These are phyloP conservation scores for Tricholoma bakamatsutake DNA, from an alignment of 768 basidiomycete genomes.

Conservation along the genomic window DNA sequence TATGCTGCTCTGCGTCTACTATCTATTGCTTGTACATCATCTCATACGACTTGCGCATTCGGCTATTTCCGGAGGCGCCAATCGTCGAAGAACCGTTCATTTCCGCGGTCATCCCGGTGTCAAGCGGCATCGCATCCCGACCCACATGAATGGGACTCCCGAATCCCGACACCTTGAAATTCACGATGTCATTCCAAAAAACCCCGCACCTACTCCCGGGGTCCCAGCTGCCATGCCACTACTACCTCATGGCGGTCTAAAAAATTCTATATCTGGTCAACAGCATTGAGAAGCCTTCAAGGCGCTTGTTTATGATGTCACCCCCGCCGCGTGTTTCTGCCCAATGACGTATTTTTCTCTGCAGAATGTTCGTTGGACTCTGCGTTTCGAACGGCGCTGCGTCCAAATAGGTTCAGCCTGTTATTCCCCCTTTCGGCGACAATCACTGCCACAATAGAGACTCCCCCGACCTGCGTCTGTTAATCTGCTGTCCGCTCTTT, in stretches of 20 bases:
- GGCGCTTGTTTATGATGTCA: not conserved
- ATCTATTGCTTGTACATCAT: too few species aligned
- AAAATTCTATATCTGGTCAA: not conserved
- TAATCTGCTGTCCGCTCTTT: not conserved
- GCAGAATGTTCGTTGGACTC: not conserved
- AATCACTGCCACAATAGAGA: not conserved
- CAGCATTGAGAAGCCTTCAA: not conserved
- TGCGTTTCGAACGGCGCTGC: not conserved
- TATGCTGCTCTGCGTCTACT: too few species aligned
- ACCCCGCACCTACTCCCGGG: not conserved
- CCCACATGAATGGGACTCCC: not conserved
- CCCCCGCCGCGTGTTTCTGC: not conserved
- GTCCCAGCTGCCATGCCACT: not conserved
- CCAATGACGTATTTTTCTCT: not conserved
- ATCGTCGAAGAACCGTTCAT: too few species aligned
- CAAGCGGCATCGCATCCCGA: too few species aligned
- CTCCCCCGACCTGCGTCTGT: not conserved
- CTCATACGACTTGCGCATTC: too few species aligned
- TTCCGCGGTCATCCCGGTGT: too few species aligned
- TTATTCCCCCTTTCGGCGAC: not conserved
- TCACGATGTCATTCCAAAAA: not conserved
- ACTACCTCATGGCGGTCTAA: not conserved
- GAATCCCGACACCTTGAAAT: not conserved
- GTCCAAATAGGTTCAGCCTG: not conserved
- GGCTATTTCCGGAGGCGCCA: too few species aligned